phyloP scores from a whole-genome alignment of 257 asterid genomes.

The Salvia splendens region DNA sequence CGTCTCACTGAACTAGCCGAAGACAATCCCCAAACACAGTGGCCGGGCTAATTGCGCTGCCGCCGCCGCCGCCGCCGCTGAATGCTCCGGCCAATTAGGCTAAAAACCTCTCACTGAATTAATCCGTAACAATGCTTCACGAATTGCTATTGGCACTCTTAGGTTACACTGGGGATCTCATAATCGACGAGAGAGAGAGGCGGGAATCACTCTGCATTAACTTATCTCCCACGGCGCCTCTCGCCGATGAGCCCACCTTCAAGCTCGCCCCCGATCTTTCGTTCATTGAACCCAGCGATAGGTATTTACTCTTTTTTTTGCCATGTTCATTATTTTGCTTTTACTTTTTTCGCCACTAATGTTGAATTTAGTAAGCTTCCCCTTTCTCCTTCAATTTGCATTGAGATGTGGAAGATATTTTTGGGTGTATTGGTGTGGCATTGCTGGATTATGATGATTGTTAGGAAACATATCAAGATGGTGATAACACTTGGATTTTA shows the following conservation, averaged over 20 bases:
- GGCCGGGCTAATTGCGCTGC: slow-evolving; percentile 8
- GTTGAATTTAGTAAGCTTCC: background rate
- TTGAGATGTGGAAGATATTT: background rate
- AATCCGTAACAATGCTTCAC: slow-evolving; percentile 64
- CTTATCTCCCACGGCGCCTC: slow-evolving; percentile 66
- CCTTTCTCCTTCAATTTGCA: background rate
- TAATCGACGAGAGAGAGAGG: slow-evolving; percentile 75
- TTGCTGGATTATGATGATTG: slow-evolving; percentile 18
- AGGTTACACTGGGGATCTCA: slow-evolving; percentile 98
- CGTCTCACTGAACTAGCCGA: slow-evolving; percentile 5
- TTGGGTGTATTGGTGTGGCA: slow-evolving; percentile 6
- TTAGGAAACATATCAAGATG: slow-evolving; percentile 47
- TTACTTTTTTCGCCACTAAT: background rate
- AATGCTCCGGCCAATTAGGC: background rate
- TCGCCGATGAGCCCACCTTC: slow-evolving; percentile 68
- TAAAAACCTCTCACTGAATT: slow-evolving; percentile 6
- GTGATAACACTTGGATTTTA: slow-evolving; percentile 47
- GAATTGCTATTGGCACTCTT: slow-evolving; percentile 79
- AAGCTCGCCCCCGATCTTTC: slow-evolving; percentile 86
- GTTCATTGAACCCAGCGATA: slow-evolving; percentile 84
- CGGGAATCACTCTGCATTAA: slow-evolving; percentile 47
- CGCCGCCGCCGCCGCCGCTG: slow-evolving; percentile 22
- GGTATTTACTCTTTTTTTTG: slow-evolving; percentile 41
- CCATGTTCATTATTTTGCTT: background rate
- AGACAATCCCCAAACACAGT: background rate